Evolutionary conservation across 2,329 filamentous ascomycete species (phyloP).

Genomic region (Coleophoma crateriformis): DNA sequence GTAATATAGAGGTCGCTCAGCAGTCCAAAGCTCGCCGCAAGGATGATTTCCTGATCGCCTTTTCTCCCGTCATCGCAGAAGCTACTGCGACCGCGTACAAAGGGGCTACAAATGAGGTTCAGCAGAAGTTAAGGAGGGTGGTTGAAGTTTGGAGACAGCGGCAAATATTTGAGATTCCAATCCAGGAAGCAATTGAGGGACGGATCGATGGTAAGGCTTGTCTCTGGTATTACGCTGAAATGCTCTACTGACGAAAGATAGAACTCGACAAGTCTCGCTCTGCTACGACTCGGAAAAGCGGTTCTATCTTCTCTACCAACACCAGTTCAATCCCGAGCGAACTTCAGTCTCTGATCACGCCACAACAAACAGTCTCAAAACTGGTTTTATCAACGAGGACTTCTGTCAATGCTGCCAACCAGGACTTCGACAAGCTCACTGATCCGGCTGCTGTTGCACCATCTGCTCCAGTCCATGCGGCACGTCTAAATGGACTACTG

Average conservation of each 20-base stretch:
- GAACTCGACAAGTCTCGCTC: constrained; percentile 59
- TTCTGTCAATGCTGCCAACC: constrained; percentile 63
- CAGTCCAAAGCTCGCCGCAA: constrained; percentile 92
- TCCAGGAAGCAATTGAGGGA: constrained; percentile 76
- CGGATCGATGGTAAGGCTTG: constrained; percentile 64
- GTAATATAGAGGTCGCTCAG: constrained; percentile 75
- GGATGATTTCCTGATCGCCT: constrained; percentile 87
- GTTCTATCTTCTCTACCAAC: constrained; percentile 64
- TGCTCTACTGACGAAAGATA: constrained; percentile 23
- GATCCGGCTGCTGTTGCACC: constrained; percentile 65
- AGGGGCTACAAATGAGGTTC: constrained; percentile 77
- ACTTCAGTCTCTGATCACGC: constrained; percentile 66
- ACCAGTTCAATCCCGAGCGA: constrained; percentile 64
- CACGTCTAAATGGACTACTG: constrained; percentile 80
- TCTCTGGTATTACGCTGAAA: not conserved
- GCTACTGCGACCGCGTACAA: constrained; percentile 89
- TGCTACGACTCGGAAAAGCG: constrained; percentile 44
- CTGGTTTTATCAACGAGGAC: constrained; percentile 62
- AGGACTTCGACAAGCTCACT: constrained; percentile 80
- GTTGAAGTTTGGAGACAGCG: constrained; percentile 92
- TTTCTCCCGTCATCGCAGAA: constrained; percentile 87
- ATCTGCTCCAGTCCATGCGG: constrained; percentile 85
- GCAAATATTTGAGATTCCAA: constrained; percentile 73
- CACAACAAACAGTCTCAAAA: constrained; percentile 71
- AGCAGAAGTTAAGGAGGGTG: constrained; percentile 80